phyloP scores from a whole-genome alignment of 805 yeast species.

The Metschnikowia aberdeeniae region DNA sequence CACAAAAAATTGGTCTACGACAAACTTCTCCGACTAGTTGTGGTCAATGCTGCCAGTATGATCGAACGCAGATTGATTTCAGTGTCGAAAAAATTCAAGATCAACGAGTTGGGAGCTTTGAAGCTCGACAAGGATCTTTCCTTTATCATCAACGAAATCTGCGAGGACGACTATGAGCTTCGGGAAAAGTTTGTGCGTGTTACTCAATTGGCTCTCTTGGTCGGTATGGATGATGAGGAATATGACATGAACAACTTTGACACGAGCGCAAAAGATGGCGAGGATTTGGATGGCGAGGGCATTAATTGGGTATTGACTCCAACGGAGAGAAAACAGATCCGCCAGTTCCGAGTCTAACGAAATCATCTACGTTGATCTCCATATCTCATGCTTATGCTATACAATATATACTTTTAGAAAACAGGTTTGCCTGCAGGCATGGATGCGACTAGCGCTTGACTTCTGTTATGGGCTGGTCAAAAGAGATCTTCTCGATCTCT shows the following conservation, averaged over 20 bases:
- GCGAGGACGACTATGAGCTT: slow-evolving; percentile 66
- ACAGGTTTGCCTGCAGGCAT: too few relatives aligned
- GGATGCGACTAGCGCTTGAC: slow-evolving; percentile 6
- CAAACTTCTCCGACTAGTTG: slow-evolving; percentile 46
- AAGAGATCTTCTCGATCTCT: slow-evolving; percentile 19
- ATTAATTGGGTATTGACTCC: slow-evolving; percentile 75
- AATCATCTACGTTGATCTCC: neutral
- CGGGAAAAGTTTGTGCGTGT: slow-evolving; percentile 76
- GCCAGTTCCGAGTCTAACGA: slow-evolving; percentile 49
- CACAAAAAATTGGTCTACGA: slow-evolving; percentile 48
- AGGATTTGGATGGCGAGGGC: slow-evolving; percentile 28
- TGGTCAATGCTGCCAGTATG: slow-evolving; percentile 32
- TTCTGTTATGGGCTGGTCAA: slow-evolving; percentile 19
- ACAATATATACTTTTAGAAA: neutral
- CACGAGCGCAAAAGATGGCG: slow-evolving; percentile 22
- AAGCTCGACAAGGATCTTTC: slow-evolving; percentile 80
- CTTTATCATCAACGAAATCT: slow-evolving; percentile 65
- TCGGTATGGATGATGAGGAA: slow-evolving; percentile 74
- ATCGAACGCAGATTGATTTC: slow-evolving; percentile 54
- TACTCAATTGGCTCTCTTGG: slow-evolving; percentile 77
- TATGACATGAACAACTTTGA: slow-evolving; percentile 26
- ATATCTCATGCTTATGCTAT: neutral
- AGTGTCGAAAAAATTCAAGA: slow-evolving; percentile 50
- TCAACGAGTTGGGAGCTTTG: slow-evolving; percentile 80
- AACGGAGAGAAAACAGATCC: slow-evolving; percentile 62